phyloP scores from a whole-genome alignment of 1,284 basidiomycete genomes.

The Flammula alnicola region DNA sequence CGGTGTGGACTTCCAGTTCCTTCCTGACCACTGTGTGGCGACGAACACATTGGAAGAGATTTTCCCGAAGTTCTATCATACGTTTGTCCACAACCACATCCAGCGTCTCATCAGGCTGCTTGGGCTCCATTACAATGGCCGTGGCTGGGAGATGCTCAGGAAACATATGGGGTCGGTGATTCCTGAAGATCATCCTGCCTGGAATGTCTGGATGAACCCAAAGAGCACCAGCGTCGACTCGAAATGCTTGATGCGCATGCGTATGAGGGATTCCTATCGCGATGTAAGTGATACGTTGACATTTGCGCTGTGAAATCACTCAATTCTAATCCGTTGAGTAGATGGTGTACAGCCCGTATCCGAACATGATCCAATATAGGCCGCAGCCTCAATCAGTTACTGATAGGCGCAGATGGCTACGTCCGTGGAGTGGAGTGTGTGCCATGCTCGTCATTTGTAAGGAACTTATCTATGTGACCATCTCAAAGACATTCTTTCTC shows the following conservation, averaged over 20 bases:
- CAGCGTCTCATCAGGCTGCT: conserved; percentile 56
- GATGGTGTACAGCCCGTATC: conserved; percentile 53
- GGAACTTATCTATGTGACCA: too few relatives aligned
- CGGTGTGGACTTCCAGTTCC: conserved; percentile 50
- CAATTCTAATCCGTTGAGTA: conserved; percentile 27
- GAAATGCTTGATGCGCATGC: conserved; percentile 59
- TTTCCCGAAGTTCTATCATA: conserved; percentile 58
- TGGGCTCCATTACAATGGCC: conserved; percentile 50
- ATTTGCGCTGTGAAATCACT: neutral
- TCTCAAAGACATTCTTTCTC: neutral
- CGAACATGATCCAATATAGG: conserved; percentile 51
- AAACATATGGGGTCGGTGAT: conserved; percentile 45
- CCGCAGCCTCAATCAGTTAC: too few relatives aligned
- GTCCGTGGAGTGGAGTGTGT: too few relatives aligned
- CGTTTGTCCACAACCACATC: conserved; percentile 57
- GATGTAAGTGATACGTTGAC: conserved; percentile 40
- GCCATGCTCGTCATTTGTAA: too few relatives aligned
- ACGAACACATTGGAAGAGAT: conserved; percentile 48
- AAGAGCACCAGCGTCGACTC: conserved; percentile 44
- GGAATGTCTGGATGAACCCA: conserved; percentile 49
- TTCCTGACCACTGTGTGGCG: conserved; percentile 52
- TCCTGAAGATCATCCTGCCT: conserved; percentile 45
- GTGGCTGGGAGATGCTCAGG: conserved; percentile 52
- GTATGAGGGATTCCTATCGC: conserved; percentile 53
- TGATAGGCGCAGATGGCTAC: too few relatives aligned